phyloP scores from a whole-genome alignment of 148 eudicot genomes.

The Amaranthus cruentus region DNA sequence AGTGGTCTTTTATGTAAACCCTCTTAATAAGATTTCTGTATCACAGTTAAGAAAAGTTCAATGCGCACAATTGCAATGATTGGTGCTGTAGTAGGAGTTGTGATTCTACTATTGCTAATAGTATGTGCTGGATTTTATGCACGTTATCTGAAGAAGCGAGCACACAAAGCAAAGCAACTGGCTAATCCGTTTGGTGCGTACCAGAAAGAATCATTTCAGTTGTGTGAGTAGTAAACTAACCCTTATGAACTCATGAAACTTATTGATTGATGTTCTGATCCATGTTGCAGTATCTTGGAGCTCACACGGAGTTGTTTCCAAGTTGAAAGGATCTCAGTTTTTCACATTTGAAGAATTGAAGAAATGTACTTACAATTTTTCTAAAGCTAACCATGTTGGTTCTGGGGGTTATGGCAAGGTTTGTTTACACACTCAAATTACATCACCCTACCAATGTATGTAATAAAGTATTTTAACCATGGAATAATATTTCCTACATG shows the following conservation, averaged over 20 bases:
- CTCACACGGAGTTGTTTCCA: conserved; percentile 48
- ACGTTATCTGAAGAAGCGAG: conserved; percentile 44
- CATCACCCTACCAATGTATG: too few relatives aligned
- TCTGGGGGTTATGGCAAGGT: conserved; percentile 90
- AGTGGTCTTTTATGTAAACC: background rate
- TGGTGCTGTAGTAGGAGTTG: conserved; percentile 41
- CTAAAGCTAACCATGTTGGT: conserved; percentile 53
- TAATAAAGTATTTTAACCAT: too few relatives aligned
- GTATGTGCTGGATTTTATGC: conserved; percentile 49
- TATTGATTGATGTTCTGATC: conserved; percentile 2
- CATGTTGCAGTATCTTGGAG: conserved; percentile 65
- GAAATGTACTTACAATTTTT: conserved; percentile 54
- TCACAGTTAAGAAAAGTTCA: conserved; percentile 27
- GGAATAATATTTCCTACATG: too few relatives aligned
- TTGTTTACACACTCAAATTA: background rate
- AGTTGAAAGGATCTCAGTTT: conserved; percentile 60
- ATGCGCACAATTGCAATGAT: conserved; percentile 33
- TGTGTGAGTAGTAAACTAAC: background rate
- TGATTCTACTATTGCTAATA: conserved; percentile 36
- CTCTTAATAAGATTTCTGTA: conserved; percentile 12
- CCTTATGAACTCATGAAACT: background rate
- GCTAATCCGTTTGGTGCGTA: conserved; percentile 56
- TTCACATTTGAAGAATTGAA: conserved; percentile 71
- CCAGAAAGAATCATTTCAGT: background rate
- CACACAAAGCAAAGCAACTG: conserved; percentile 39